Conservation (phyloP, 805 yeast species). For the Cyberlindnera nakhonratchasimensis region DNA sequence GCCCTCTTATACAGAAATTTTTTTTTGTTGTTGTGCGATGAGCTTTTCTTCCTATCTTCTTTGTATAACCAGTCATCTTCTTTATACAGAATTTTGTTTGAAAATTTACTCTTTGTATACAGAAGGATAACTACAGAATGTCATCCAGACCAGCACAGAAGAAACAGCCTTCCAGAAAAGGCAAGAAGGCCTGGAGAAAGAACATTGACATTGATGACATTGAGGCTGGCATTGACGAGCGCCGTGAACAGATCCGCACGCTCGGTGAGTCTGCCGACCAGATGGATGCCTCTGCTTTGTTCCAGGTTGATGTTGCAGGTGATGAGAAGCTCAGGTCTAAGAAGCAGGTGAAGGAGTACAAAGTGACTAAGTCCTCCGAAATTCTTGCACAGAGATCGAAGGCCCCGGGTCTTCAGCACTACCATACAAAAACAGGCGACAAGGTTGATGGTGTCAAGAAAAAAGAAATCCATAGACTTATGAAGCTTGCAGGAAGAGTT, state of each 20-base stretch:
- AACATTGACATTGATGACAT: slow-evolving; percentile 84
- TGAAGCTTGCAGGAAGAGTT: slow-evolving; percentile 74
- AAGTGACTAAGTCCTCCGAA: slow-evolving; percentile 37
- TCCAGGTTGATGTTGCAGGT: slow-evolving; percentile 66
- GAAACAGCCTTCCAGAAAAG: slow-evolving; percentile 81
- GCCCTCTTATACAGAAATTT: too few relatives aligned
- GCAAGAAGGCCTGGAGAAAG: slow-evolving; percentile 90
- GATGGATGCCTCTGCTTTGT: slow-evolving; percentile 43
- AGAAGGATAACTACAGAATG: slow-evolving; percentile 28
- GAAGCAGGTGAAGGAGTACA: slow-evolving; percentile 31
- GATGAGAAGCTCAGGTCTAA: slow-evolving; percentile 41
- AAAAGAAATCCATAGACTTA: slow-evolving; percentile 35
- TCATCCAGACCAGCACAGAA: slow-evolving; percentile 53
- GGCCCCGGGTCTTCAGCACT: slow-evolving; percentile 55
- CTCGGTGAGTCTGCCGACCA: slow-evolving; percentile 45
- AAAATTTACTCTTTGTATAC: too few relatives aligned
- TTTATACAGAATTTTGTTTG: too few relatives aligned
- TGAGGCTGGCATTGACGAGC: slow-evolving; percentile 63
- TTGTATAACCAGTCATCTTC: too few relatives aligned
- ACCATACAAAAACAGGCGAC: slow-evolving; percentile 39
- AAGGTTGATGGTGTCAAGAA: slow-evolving; percentile 45
- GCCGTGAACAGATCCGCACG: slow-evolving; percentile 56
- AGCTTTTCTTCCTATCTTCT: too few relatives aligned
- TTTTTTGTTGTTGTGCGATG: too few relatives aligned
- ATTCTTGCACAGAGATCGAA: slow-evolving; percentile 73